Percentiles rank a stretch among this genome's conserved stretches.
These are phyloP conservation scores for Protomyces macrosporus DNA, from an alignment of 1,139 yeast genomes.

Conservation along the genomic window DNA sequence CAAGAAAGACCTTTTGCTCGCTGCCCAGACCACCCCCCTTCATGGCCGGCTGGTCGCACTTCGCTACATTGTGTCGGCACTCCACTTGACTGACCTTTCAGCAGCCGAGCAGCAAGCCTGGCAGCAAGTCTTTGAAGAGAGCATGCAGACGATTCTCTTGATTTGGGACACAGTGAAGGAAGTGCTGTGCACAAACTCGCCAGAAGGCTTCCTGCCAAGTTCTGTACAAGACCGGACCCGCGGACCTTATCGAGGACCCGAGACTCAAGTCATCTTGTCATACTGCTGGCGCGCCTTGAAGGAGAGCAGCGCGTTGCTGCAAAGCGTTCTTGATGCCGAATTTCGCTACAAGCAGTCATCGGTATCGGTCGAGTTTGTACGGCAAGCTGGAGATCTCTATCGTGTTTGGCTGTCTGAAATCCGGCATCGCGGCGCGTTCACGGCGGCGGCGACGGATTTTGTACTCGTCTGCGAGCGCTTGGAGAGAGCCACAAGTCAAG, in stretches of 20 bases:
- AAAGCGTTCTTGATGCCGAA: slow-evolving; percentile 41
- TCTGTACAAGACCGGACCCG: slow-evolving; percentile 39
- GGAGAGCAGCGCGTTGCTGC: slow-evolving; percentile 59
- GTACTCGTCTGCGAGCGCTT: slow-evolving; percentile 57
- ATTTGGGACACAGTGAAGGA: slow-evolving; percentile 56
- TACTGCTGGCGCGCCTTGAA: slow-evolving; percentile 84
- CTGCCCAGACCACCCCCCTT: slow-evolving; percentile 35
- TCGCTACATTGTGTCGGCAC: slow-evolving; percentile 45
- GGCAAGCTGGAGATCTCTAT: slow-evolving; percentile 50
- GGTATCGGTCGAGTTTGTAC: background rate
- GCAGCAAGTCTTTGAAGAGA: slow-evolving; percentile 31
- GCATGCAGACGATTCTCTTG: slow-evolving; percentile 36
- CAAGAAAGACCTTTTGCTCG: slow-evolving; percentile 39
- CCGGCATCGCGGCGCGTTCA: slow-evolving; percentile 86
- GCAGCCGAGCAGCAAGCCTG: slow-evolving; percentile 21
- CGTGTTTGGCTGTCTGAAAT: slow-evolving; percentile 65
- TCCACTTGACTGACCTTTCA: slow-evolving; percentile 29
- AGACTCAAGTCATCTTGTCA: slow-evolving; percentile 59
- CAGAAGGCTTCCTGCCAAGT: slow-evolving; percentile 53
- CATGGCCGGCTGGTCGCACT: slow-evolving; percentile 50
- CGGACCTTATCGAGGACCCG: slow-evolving; percentile 45
- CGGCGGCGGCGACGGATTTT: slow-evolving; percentile 78
- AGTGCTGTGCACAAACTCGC: slow-evolving; percentile 61
- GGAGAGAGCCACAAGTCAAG: slow-evolving; percentile 34
- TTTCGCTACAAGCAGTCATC: slow-evolving; percentile 33